Conservation (phyloP, 495 filamentous ascomycete species). For the Neurospora tetrasperma region DNA sequence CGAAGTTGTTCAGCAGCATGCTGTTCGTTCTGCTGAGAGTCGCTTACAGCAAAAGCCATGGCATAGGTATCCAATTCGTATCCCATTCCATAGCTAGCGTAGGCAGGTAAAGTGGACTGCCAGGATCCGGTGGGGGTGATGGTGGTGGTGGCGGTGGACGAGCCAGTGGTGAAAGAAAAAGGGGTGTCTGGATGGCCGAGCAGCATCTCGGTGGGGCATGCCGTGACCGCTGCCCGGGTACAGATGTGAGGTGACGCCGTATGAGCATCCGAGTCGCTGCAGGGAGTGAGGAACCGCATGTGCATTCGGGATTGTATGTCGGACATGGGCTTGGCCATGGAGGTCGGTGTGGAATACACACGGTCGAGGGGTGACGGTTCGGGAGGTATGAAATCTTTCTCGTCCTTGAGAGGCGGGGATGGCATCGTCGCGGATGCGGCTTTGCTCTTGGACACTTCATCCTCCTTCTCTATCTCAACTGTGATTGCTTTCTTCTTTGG, state of each 20-base stretch:
- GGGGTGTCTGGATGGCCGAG: conserved; percentile 8
- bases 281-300: conserved; percentile 32
- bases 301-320: conserved; percentile 11
- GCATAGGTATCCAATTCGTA: conserved; percentile 18
- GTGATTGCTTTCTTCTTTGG: not conserved
- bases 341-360: not conserved
- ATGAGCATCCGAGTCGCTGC: conserved; percentile 33
- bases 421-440: not conserved
- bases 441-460: not conserved
- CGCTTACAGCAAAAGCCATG: conserved; percentile 7
- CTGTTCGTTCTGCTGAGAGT: conserved; percentile 21
- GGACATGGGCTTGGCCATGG: conserved; percentile 8
- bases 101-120: conserved; percentile 2
- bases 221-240: conserved; percentile 17
- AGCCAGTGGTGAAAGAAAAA: conserved; percentile 17
- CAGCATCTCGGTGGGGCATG: conserved; percentile 15
- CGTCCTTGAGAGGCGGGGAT: conserved; percentile 1
- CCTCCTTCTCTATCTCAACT: conserved; percentile 24
- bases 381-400: not conserved
- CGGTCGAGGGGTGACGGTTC: conserved; percentile 10
- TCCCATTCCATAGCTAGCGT: conserved; percentile 8
- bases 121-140: conserved; percentile 10
- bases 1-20: conserved; percentile 15
- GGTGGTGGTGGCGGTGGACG: not conserved
- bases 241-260: conserved; percentile 10